phyloP scores from a whole-genome alignment of 768 basidiomycete genomes.

The Tulasnella sp. region DNA sequence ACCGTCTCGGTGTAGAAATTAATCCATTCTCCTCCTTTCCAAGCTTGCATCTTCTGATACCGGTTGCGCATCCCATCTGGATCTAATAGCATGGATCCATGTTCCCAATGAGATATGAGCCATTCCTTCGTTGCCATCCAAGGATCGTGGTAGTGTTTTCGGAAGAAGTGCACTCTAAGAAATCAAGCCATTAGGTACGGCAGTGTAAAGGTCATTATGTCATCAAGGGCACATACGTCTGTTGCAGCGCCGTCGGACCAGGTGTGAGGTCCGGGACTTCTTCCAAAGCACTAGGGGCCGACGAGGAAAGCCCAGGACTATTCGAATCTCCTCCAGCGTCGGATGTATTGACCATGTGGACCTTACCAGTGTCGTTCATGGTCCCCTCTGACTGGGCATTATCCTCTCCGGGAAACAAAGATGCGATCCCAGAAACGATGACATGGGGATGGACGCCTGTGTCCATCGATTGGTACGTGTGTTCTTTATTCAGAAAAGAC shows the following conservation, averaged over 20 bases:
- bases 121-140: constrained; percentile 40
- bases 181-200: neutral
- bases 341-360: constrained; percentile 2
- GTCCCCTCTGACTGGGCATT: neutral
- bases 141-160: constrained; percentile 45
- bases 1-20: constrained; percentile 51
- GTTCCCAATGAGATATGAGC: constrained; percentile 47
- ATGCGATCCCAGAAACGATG: constrained; percentile 15
- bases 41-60: constrained; percentile 38
- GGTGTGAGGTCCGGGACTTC: constrained; percentile 5
- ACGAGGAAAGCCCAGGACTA: neutral
- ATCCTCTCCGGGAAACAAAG: constrained; percentile 4
- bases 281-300: neutral
- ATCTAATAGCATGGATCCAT: constrained; percentile 50
- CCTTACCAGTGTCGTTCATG: constrained; percentile 13
- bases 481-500: neutral
- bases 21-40: constrained; percentile 41
- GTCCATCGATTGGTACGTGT: neutral
- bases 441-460: constrained; percentile 17
- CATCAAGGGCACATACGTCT: neutral
- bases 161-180: constrained; percentile 34
- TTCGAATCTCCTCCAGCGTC: neutral
- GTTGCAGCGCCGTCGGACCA: constrained; percentile 1
- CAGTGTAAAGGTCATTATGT: neutral
- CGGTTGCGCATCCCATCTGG: constrained; percentile 39